These are phyloP conservation scores for Emergomyces orientalis DNA, from an alignment of 2,329 filamentous ascomycete species.

Conservation along the genomic window DNA sequence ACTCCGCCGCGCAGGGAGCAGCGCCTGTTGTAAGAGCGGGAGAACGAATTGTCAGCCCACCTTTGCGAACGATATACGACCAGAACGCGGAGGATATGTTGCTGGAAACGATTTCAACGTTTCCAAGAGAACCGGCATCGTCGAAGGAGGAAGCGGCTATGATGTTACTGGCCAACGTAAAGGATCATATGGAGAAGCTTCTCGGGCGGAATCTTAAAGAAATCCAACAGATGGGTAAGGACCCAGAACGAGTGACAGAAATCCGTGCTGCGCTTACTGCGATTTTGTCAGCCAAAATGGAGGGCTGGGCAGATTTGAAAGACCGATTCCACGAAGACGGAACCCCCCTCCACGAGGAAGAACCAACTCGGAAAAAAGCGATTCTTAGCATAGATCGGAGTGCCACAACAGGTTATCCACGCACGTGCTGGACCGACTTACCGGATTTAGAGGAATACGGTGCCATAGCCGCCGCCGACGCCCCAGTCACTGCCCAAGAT, in stretches of 20 bases:
- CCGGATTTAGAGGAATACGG: constrained; percentile 37
- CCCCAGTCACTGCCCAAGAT: constrained; percentile 37
- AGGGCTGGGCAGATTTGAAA: constrained; percentile 37
- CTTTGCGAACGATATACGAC: constrained; percentile 34
- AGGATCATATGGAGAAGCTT: constrained; percentile 41
- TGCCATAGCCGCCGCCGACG: constrained; percentile 29
- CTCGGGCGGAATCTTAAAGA: constrained; percentile 35
- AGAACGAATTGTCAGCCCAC: constrained; percentile 35
- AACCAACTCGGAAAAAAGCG: constrained; percentile 32
- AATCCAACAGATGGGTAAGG: constrained; percentile 39
- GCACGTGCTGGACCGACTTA: constrained; percentile 36
- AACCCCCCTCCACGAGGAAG: constrained; percentile 10
- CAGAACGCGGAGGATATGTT: constrained; percentile 37
- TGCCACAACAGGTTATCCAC: constrained; percentile 31
- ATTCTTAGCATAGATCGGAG: constrained; percentile 36
- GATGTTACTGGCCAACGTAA: constrained; percentile 40
- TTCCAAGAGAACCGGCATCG: constrained; percentile 34
- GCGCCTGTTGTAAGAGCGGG: constrained; percentile 36
- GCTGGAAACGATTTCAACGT: constrained; percentile 37
- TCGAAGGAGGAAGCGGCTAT: constrained; percentile 41
- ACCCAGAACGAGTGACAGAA: constrained; percentile 37
- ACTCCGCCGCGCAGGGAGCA: constrained; percentile 29
- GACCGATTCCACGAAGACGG: constrained; percentile 12
- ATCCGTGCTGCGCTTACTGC: constrained; percentile 36
- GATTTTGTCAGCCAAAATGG: constrained; percentile 37